phyloP scores from a whole-genome alignment of 345 rosid genomes.

The Carallia pectinifolia region DNA sequence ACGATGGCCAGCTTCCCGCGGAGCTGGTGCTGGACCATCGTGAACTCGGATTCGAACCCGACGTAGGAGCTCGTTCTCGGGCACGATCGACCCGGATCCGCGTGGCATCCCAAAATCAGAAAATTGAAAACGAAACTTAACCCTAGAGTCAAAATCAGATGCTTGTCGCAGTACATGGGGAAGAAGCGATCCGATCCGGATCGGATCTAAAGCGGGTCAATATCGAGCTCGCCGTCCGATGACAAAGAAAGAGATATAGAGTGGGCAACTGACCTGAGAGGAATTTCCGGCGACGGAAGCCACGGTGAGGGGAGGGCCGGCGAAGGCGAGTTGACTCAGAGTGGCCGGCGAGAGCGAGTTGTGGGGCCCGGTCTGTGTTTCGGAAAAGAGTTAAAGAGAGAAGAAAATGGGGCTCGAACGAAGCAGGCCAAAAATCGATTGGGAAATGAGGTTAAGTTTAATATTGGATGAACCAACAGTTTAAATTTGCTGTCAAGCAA shows the following conservation, averaged over 20 bases:
- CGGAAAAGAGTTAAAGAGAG: no score
- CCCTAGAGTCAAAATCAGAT: conserved; percentile 20
- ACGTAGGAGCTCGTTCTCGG: conserved; percentile 54
- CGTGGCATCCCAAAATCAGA: conserved; percentile 34
- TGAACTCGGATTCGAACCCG: conserved; percentile 66
- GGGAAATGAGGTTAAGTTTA: no score
- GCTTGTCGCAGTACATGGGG: conserved; percentile 43
- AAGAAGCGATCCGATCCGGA: conserved; percentile 25
- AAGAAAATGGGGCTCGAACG: no score
- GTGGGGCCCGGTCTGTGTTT: no score
- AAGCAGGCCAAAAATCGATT: no score
- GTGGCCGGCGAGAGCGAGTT: no score
- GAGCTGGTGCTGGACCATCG: conserved; percentile 83
- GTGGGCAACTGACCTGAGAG: neutral
- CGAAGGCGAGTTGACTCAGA: no score
- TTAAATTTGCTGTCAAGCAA: no score
- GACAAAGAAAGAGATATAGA: neutral
- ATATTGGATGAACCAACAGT: no score
- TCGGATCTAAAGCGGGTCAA: conserved; percentile 12
- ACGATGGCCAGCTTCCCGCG: conserved; percentile 66
- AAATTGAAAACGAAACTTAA: conserved; percentile 34
- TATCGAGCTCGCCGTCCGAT: no score
- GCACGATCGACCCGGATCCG: conserved; percentile 53
- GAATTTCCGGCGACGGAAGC: neutral
- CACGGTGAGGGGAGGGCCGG: no score